Percentiles rank a stretch among this genome's conserved stretches.
These are phyloP conservation scores for Lojkania enalia DNA, from an alignment of 2,329 filamentous ascomycete genomes.

Conservation along the genomic window DNA sequence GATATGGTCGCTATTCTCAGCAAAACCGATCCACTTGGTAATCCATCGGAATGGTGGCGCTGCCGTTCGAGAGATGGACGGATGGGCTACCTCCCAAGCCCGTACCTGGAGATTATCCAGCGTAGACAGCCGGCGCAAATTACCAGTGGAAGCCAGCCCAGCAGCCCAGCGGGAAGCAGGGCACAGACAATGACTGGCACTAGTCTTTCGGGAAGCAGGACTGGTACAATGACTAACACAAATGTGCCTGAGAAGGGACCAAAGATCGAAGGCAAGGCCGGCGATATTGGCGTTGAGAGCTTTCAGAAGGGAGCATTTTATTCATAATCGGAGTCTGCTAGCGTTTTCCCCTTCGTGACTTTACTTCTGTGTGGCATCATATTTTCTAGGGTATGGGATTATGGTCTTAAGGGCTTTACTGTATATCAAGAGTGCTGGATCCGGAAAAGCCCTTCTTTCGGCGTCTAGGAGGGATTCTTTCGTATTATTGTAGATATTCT, in stretches of 20 bases:
- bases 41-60: constrained; percentile 95
- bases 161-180: constrained; percentile 52
- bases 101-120: constrained; percentile 81
- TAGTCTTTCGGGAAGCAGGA: constrained; percentile 42
- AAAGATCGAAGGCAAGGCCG: constrained; percentile 60
- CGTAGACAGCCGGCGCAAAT: constrained; percentile 55
- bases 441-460: neutral
- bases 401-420: neutral
- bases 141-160: constrained; percentile 45
- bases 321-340: constrained; percentile 51
- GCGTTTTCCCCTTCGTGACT: neutral
- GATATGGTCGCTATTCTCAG: constrained; percentile 92
- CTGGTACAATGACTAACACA: constrained; percentile 49
- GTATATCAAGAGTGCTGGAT: constrained; percentile 1
- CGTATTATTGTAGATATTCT: too few relatives aligned
- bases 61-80: constrained; percentile 88
- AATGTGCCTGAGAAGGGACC: constrained; percentile 52
- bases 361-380: neutral
- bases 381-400: constrained; percentile 13
- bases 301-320: constrained; percentile 73
- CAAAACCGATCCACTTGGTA: constrained; percentile 89
- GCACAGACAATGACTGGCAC: constrained; percentile 60
- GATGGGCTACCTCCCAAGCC: constrained; percentile 87
- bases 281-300: constrained; percentile 68
- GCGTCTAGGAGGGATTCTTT: neutral